These are phyloP conservation scores for Camillea tinctor DNA, from an alignment of 2,329 filamentous ascomycete species.

Conservation along the genomic window DNA sequence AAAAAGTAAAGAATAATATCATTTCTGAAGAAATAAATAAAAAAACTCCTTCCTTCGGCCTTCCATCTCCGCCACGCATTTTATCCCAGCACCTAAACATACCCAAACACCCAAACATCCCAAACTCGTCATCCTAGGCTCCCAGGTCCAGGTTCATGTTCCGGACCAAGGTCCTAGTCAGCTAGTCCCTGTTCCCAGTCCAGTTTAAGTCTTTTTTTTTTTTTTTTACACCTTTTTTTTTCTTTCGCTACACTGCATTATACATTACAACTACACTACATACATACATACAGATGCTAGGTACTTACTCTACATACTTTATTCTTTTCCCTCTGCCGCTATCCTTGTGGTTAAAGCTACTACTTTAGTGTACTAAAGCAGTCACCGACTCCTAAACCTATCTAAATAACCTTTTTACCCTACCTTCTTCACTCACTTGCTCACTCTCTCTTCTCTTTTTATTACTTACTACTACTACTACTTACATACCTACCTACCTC, in stretches of 20 bases:
- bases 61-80: neutral
- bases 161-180: neutral
- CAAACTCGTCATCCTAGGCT: neutral
- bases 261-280: slow-evolving; percentile 1
- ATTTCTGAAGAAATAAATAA: neutral
- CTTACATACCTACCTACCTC: slow-evolving; percentile 4
- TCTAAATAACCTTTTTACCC: slow-evolving; percentile 7
- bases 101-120: neutral
- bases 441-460: slow-evolving; percentile 13
- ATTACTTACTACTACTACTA: neutral
- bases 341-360: slow-evolving; percentile 2
- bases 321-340: neutral
- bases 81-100: neutral
- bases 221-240: too few relatives aligned
- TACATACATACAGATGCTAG: slow-evolving; percentile 1
- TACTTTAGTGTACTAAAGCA: slow-evolving; percentile 2
- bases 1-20: neutral
- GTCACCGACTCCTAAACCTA: neutral
- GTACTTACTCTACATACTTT: neutral
- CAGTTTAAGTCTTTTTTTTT: neutral
- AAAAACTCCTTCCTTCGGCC: neutral
- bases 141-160: neutral
- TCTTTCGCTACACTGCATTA: neutral
- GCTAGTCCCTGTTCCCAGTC: neutral
- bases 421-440: too few relatives aligned